phyloP scores from a whole-genome alignment of 1,284 basidiomycete genomes.

The Puccinia polysora region DNA sequence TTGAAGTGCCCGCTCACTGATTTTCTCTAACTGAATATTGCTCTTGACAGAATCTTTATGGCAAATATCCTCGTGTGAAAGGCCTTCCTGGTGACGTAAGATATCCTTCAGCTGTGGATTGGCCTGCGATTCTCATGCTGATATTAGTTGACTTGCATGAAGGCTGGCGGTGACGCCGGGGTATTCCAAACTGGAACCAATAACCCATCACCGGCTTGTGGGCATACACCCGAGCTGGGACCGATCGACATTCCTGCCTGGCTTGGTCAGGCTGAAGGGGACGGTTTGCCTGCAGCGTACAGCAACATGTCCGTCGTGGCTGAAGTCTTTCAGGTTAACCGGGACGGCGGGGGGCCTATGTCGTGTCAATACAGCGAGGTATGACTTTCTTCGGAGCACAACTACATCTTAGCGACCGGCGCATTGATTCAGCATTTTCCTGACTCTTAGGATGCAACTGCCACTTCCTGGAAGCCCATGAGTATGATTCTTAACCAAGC shows the following conservation, averaged over 20 bases:
- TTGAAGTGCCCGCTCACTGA: neutral
- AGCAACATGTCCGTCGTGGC: constrained; percentile 34
- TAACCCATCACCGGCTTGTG: constrained; percentile 22
- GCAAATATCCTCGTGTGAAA: constrained; percentile 24
- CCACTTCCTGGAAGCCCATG: constrained; percentile 38
- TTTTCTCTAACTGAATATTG: neutral
- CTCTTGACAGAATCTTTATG: constrained; percentile 15
- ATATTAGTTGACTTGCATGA: neutral
- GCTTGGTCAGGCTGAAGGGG: constrained; percentile 38
- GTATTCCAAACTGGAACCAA: constrained; percentile 38
- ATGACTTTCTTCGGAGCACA: neutral
- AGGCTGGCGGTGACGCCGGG: constrained; percentile 39
- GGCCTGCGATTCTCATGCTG: neutral
- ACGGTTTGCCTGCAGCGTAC: constrained; percentile 26
- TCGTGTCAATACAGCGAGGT: constrained; percentile 36
- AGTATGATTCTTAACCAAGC: constrained; percentile 28
- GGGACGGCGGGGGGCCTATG: constrained; percentile 38
- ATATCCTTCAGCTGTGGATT: neutral
- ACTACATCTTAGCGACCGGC: neutral
- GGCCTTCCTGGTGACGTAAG: constrained; percentile 26
- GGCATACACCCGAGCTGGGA: constrained; percentile 30
- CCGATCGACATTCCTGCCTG: constrained; percentile 16
- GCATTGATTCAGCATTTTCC: neutral
- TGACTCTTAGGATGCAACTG: constrained; percentile 28
- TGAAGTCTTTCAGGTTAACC: constrained; percentile 35